Percentiles rank a stretch among this genome's conserved stretches.
phyloP scores from a whole-genome alignment of 2,329 filamentous ascomycete species.

The Diaporthe eres region DNA sequence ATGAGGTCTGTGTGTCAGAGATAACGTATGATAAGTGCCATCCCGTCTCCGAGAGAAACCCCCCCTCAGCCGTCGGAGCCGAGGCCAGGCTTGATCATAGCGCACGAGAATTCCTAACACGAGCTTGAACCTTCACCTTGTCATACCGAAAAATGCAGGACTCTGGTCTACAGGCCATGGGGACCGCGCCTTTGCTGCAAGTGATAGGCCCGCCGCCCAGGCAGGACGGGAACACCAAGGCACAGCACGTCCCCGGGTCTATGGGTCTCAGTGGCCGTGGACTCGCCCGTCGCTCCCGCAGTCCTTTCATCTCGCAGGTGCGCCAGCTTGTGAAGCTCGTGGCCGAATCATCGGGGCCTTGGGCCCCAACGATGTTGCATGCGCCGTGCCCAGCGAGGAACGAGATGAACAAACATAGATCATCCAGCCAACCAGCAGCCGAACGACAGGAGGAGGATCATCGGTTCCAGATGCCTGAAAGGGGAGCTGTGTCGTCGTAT shows the following conservation, averaged over 20 bases:
- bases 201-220: constrained; percentile 18
- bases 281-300: background rate
- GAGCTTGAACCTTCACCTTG: constrained; percentile 10
- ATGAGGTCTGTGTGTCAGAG: too few species aligned
- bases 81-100: background rate
- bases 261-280: background rate
- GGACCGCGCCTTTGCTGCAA: constrained; percentile 3
- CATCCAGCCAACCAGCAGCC: background rate
- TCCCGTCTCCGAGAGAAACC: background rate
- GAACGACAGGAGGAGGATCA: background rate
- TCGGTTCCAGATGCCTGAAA: background rate
- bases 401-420: background rate
- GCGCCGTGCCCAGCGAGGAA: constrained; percentile 9
- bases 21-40: background rate
- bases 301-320: constrained; percentile 16
- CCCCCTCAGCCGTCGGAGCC: background rate
- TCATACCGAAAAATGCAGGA: constrained; percentile 1
- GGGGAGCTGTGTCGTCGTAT: background rate
- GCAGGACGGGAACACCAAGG: constrained; percentile 16
- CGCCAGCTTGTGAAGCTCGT: background rate
- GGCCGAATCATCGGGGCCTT: background rate
- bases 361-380: constrained; percentile 2
- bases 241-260: background rate
- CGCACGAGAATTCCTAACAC: constrained; percentile 14
- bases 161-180: background rate